Evolutionary conservation across 768 basidiomycete species (phyloP).

Genomic region (Russula dissimulans): DNA sequence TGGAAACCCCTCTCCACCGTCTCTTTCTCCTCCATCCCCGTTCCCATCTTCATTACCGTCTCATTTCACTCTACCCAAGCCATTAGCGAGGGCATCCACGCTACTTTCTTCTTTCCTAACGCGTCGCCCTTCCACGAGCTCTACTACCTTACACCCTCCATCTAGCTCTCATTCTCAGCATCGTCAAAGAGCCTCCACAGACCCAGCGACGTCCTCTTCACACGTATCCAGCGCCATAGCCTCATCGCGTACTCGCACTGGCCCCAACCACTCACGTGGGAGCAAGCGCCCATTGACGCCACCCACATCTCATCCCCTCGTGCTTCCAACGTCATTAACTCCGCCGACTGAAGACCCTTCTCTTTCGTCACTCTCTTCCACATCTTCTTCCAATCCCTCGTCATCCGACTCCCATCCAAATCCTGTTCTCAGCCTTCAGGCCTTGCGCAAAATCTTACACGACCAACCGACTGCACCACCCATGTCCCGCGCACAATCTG

Average conservation of each 20-base stretch:
- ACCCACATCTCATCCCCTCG: slow-evolving; percentile 19
- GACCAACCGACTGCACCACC: slow-evolving; percentile 33
- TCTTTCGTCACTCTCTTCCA: slow-evolving; percentile 20
- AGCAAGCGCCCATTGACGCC: slow-evolving; percentile 15
- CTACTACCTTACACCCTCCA: background rate
- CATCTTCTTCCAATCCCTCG: slow-evolving; percentile 39
- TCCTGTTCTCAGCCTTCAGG: slow-evolving; percentile 55
- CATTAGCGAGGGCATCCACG: slow-evolving; percentile 48
- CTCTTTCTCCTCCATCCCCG: background rate
- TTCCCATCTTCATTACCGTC: background rate
- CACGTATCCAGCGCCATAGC: background rate
- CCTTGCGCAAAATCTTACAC: slow-evolving; percentile 62
- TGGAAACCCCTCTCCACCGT: slow-evolving; percentile 15
- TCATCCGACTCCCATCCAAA: slow-evolving; percentile 44
- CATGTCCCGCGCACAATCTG: slow-evolving; percentile 21
- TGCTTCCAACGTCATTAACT: slow-evolving; percentile 35
- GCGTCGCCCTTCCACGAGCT: slow-evolving; percentile 16
- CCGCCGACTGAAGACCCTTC: slow-evolving; percentile 50
- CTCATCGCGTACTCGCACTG: background rate
- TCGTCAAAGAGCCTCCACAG: background rate
- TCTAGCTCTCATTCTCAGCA: background rate
- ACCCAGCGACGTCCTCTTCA: background rate
- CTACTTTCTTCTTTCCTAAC: slow-evolving; percentile 50
- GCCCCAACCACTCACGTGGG: slow-evolving; percentile 16
- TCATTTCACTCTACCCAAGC: slow-evolving; percentile 1